These are phyloP conservation scores for Kodamaea jinghongensis DNA, from an alignment of 805 yeast species.

Conservation along the genomic window DNA sequence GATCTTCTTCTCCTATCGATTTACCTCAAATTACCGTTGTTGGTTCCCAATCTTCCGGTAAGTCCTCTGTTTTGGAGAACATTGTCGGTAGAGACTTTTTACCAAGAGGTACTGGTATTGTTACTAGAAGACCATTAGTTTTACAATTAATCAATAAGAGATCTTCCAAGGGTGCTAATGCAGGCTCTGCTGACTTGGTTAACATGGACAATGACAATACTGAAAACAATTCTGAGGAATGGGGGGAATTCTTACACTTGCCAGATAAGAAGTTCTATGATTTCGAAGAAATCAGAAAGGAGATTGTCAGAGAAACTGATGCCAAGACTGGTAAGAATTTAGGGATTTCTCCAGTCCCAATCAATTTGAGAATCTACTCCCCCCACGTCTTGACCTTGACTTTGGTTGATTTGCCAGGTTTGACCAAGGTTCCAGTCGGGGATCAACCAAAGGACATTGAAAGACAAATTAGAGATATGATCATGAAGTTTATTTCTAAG, in stretches of 20 bases:
- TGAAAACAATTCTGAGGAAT: slow-evolving; percentile 78
- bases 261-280: slow-evolving; percentile 87
- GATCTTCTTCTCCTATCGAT: slow-evolving; percentile 78
- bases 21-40: slow-evolving; percentile 94
- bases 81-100: slow-evolving; percentile 89
- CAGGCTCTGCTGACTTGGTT: slow-evolving; percentile 38
- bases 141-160: slow-evolving; percentile 76
- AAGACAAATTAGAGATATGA: slow-evolving; percentile 87
- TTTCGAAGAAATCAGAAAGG: slow-evolving; percentile 84
- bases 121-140: slow-evolving; percentile 83
- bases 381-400: slow-evolving; percentile 94
- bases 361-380: slow-evolving; percentile 86
- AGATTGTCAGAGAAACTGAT: slow-evolving; percentile 89
- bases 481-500: slow-evolving; percentile 87
- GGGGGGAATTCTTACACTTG: slow-evolving; percentile 96
- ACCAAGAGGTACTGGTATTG: slow-evolving; percentile 92
- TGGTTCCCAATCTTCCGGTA: slow-evolving; percentile 88
- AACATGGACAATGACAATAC: slow-evolving; percentile 44
- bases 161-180: slow-evolving; percentile 27
- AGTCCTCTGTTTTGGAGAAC: slow-evolving; percentile 85
- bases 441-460: slow-evolving; percentile 98
- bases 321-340: slow-evolving; percentile 74
- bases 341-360: slow-evolving; percentile 91
- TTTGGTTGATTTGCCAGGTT: slow-evolving; percentile 93
- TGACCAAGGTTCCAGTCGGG: slow-evolving; percentile 98